These are phyloP conservation scores for Schizosaccharomyces octosporus DNA, from an alignment of 805 yeast genomes.

Conservation along the genomic window DNA sequence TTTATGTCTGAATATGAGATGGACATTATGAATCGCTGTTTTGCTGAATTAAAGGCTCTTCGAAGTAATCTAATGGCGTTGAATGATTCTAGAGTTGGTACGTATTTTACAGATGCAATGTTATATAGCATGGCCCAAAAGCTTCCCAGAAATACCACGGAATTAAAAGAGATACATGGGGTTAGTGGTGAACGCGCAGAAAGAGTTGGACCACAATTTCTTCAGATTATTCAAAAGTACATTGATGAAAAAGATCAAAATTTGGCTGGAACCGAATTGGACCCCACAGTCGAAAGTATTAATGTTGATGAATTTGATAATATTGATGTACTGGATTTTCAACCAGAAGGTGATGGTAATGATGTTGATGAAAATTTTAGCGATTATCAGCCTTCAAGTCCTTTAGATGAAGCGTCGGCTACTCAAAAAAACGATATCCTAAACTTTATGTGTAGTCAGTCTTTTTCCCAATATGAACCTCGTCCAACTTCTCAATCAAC, in stretches of 20 bases:
- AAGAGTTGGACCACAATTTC: constrained; percentile 3
- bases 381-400: neutral
- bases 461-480: neutral
- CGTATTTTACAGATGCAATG: constrained; percentile 1
- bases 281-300: neutral
- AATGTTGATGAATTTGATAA: neutral
- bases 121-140: constrained; percentile 4
- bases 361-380: neutral
- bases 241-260: constrained; percentile 2
- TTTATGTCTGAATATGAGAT: neutral
- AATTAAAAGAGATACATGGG: constrained; percentile 3
- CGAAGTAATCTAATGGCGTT: neutral
- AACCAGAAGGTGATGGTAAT: neutral
- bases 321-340: neutral
- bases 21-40: neutral
- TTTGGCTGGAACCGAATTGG: neutral
- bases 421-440: neutral
- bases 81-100: neutral
- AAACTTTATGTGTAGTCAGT: neutral
- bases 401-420: neutral
- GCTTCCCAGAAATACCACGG: constrained; percentile 3
- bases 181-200: constrained; percentile 1
- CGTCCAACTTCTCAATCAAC: neutral
- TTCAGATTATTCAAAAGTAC: constrained; percentile 1
- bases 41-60: neutral